Conservation (phyloP, 805 yeast genomes). For the Millerozyma acaciae region DNA sequence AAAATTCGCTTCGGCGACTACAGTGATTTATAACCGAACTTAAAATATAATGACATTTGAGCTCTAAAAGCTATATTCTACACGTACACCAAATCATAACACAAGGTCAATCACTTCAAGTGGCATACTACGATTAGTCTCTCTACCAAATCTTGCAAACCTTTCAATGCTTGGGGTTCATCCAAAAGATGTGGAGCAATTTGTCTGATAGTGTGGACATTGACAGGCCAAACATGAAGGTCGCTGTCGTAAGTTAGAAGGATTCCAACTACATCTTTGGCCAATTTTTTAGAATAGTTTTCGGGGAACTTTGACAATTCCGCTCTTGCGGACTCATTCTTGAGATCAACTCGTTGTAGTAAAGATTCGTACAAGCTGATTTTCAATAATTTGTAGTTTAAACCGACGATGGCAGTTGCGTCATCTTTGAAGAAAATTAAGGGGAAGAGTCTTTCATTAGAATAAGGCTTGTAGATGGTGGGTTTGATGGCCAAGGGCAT, state of each 20-base stretch:
- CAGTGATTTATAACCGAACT: no score
- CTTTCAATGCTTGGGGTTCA: slow-evolving; percentile 16
- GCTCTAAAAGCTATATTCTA: no score
- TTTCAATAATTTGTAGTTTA: slow-evolving; percentile 28
- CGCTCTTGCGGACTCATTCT: slow-evolving; percentile 12
- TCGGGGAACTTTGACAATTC: slow-evolving; percentile 22
- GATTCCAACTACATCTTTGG: slow-evolving; percentile 37
- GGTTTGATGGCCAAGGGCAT: slow-evolving; percentile 32
- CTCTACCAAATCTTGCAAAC: slow-evolving; percentile 18
- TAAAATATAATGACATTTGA: no score
- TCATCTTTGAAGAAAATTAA: slow-evolving; percentile 34
- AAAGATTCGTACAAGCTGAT: slow-evolving; percentile 28
- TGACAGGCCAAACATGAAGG: slow-evolving; percentile 31
- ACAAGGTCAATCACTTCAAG: slow-evolving; percentile 3
- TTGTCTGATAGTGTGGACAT: slow-evolving; percentile 29
- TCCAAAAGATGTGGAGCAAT: slow-evolving; percentile 22
- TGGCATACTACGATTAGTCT: slow-evolving; percentile 13
- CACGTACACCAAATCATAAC: no score
- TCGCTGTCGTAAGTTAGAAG: slow-evolving; percentile 34
- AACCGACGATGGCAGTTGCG: slow-evolving; percentile 26
- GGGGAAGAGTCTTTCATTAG: slow-evolving; percentile 24
- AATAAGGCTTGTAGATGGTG: slow-evolving; percentile 24
- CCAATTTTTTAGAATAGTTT: slow-evolving; percentile 21
- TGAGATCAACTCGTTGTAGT: slow-evolving; percentile 14
- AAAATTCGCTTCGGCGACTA: no score